These are phyloP conservation scores for Polygonum maritimum DNA, from an alignment of 148 eudicot genomes.

Conservation along the genomic window DNA sequence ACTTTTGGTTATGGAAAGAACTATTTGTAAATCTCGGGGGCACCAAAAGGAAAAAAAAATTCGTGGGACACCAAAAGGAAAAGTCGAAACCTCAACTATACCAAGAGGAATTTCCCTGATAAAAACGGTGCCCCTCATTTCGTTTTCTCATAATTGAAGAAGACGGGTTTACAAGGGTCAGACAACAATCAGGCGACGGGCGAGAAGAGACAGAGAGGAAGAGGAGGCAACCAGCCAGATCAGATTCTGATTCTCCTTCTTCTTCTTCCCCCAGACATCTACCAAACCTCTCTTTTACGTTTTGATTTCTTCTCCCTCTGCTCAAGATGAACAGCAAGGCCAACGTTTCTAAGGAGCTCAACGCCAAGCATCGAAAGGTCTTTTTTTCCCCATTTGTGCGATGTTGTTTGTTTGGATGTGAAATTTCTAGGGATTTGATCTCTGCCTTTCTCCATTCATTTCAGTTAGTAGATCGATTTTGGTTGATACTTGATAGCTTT, in stretches of 20 bases:
- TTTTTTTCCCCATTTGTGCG: background rate
- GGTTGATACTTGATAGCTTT: background rate
- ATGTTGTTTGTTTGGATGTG: background rate
- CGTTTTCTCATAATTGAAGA: background rate
- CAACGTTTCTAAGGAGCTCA: conserved; percentile 43
- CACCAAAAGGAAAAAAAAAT: too few species aligned
- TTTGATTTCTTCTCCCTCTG: background rate
- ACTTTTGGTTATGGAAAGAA: too few species aligned
- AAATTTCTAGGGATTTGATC: background rate
- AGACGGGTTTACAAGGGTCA: background rate
- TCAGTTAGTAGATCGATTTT: background rate
- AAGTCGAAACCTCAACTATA: too few species aligned
- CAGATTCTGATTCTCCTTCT: background rate
- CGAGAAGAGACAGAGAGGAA: conserved; percentile 3
- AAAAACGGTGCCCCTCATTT: background rate
- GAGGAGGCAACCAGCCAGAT: conserved; percentile 5
- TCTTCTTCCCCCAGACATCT: background rate
- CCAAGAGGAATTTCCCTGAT: too few species aligned
- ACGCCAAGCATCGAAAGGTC: conserved; percentile 52
- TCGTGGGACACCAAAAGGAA: too few species aligned
- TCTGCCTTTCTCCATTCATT: background rate
- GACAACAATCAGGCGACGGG: background rate
- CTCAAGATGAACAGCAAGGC: conserved; percentile 50
- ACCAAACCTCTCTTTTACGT: background rate
- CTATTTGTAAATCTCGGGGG: too few species aligned